phyloP scores from a whole-genome alignment of 1,284 basidiomycete species.

The Singerocomus rubriflavus region DNA sequence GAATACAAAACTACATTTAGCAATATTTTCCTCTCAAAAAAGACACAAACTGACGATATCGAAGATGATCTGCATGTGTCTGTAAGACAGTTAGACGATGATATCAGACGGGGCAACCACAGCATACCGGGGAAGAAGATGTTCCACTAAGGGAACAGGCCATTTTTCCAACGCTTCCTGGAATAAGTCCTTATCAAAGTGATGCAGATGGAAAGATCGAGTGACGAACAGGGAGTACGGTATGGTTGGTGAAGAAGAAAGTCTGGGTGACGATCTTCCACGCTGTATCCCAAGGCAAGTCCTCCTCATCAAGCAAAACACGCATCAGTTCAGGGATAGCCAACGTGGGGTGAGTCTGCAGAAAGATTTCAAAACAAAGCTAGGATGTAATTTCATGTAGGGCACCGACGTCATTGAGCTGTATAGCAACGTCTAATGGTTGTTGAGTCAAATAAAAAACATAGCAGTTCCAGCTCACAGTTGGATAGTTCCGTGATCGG shows the following conservation, averaged over 20 bases:
- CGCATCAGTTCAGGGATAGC: constrained; percentile 95
- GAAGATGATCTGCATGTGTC: constrained; percentile 88
- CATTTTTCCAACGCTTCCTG: constrained; percentile 84
- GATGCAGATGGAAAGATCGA: neutral
- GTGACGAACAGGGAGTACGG: constrained; percentile 64
- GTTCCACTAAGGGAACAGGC: constrained; percentile 79
- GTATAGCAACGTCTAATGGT: constrained; percentile 73
- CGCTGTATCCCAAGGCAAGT: constrained; percentile 76
- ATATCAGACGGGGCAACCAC: neutral
- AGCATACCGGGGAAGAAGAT: constrained; percentile 68
- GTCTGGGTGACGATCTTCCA: constrained; percentile 87
- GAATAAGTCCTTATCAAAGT: constrained; percentile 1
- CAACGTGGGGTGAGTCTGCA: constrained; percentile 86
- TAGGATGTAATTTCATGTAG: neutral
- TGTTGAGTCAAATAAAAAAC: constrained; percentile 4
- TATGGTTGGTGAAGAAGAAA: constrained; percentile 94
- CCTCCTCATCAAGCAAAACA: constrained; percentile 85
- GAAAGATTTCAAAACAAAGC: neutral
- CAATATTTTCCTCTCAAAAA: neutral
- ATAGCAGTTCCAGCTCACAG: constrained; percentile 42
- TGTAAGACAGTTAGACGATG: constrained; percentile 12
- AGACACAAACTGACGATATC: constrained; percentile 62
- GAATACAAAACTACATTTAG: constrained; percentile 4
- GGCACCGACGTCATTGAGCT: constrained; percentile 74
- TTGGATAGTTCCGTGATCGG: constrained; percentile 77